Conservation (phyloP, 495 filamentous ascomycete genomes). For the Eremomyces bilateralis region DNA sequence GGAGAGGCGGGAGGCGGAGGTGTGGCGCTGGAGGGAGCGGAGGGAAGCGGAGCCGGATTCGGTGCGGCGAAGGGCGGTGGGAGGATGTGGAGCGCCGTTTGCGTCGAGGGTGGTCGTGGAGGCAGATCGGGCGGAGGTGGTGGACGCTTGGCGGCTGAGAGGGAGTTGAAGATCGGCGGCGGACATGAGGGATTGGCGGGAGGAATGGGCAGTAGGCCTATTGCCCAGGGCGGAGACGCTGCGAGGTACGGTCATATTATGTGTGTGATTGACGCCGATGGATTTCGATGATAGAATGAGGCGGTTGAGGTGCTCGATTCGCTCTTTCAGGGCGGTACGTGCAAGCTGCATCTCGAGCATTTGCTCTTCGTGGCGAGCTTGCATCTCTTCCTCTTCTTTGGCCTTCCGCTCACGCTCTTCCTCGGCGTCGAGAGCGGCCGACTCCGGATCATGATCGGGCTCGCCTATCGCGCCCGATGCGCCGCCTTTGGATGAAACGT, state of each 20-base stretch:
- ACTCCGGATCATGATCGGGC: conserved; percentile 34
- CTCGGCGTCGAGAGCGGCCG: conserved; percentile 8
- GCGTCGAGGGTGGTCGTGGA: conserved; percentile 9
- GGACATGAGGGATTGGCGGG: conserved; percentile 34
- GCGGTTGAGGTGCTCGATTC: conserved; percentile 92
- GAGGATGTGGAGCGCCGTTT: neutral
- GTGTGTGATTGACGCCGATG: conserved; percentile 53
- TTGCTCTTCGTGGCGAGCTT: conserved; percentile 81
- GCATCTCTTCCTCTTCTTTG: conserved; percentile 51
- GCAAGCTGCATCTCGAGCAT: conserved; percentile 97
- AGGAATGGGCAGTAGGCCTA: conserved; percentile 40
- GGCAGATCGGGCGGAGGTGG: conserved; percentile 3
- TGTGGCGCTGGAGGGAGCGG: neutral
- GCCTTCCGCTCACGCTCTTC: conserved; percentile 37
- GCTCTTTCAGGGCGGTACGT: conserved; percentile 83
- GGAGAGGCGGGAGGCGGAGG: conserved; percentile 1
- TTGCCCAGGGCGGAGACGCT: conserved; percentile 52
- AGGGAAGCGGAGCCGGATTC: neutral
- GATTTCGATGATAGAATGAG: conserved; percentile 91
- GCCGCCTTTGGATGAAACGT: conserved; percentile 45
- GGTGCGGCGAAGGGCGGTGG: neutral
- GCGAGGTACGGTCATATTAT: no score
- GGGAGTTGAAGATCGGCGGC: conserved; percentile 22
- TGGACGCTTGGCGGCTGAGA: conserved; percentile 52
- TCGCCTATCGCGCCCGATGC: conserved; percentile 41